Conservation (phyloP, 2,329 filamentous ascomycete genomes). For the Fonsecaea pedrosoi region DNA sequence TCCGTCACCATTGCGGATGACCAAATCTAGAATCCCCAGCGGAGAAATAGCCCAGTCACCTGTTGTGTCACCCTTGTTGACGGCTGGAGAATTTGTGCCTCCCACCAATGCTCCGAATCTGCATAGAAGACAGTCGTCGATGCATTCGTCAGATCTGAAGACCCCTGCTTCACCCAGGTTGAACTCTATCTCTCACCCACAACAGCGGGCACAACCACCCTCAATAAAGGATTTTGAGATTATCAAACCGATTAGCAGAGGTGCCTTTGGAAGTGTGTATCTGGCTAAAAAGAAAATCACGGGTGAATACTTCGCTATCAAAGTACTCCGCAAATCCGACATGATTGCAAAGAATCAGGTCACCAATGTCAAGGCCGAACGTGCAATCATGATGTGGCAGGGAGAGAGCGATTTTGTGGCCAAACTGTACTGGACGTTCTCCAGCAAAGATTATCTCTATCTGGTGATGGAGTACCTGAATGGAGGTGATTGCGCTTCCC, state of each 20-base stretch:
- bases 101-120: conserved; percentile 58
- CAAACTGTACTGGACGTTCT: conserved; percentile 99
- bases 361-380: conserved; percentile 97
- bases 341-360: conserved; percentile 99
- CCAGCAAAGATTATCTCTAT: conserved; percentile 98
- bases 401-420: conserved; percentile 98
- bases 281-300: conserved; percentile 98
- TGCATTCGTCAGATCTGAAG: conserved; percentile 74
- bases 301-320: conserved; percentile 97
- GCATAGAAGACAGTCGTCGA: conserved; percentile 87
- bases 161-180: conserved; percentile 84
- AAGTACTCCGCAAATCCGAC: conserved; percentile 98
- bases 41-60: conserved; percentile 67
- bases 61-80: conserved; percentile 85
- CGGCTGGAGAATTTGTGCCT: conserved; percentile 70
- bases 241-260: conserved; percentile 99
- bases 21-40: conserved; percentile 75
- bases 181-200: conserved; percentile 74
- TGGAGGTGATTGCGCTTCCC: conserved; percentile 92
- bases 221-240: conserved; percentile 99
- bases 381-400: conserved; percentile 99
- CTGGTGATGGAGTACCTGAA: conserved; percentile 99
- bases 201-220: conserved; percentile 84
- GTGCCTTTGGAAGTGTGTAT: conserved; percentile 97
- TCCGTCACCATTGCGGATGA: conserved; percentile 84